phyloP scores from a whole-genome alignment of 768 basidiomycete genomes.

The Amanita rimosa region DNA sequence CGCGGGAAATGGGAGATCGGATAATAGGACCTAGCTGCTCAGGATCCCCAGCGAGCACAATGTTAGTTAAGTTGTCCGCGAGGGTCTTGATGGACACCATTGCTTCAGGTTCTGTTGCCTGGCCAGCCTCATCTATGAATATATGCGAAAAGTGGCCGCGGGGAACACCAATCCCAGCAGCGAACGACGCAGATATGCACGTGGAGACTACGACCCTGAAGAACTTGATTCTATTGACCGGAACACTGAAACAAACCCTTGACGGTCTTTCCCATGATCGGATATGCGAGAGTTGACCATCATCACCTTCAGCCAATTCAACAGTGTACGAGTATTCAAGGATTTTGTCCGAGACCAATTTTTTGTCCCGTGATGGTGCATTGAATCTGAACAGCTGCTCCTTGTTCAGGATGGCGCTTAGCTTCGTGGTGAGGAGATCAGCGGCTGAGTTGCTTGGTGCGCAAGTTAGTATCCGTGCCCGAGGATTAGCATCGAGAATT shows the following conservation, averaged over 20 bases:
- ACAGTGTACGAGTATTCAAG: too few species aligned
- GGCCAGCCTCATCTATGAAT: constrained; percentile 8
- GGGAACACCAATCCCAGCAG: constrained; percentile 7
- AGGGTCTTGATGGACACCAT: constrained; percentile 21
- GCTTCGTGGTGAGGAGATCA: constrained; percentile 27
- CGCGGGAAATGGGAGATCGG: constrained; percentile 24
- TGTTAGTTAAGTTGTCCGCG: constrained; percentile 17
- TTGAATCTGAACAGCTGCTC: constrained; percentile 35
- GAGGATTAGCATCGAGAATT: constrained; percentile 20
- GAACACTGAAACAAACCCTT: background rate
- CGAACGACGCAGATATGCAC: constrained; percentile 9
- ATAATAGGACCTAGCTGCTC: constrained; percentile 37
- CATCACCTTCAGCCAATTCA: too few species aligned
- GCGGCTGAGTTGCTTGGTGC: constrained; percentile 48
- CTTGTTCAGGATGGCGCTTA: constrained; percentile 18
- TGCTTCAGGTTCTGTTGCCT: constrained; percentile 6
- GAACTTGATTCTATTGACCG: background rate
- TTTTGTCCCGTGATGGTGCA: constrained; percentile 21
- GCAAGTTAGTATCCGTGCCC: constrained; percentile 31
- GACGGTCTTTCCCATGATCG: too few species aligned
- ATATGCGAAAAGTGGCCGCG: constrained; percentile 6
- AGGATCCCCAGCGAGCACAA: constrained; percentile 34
- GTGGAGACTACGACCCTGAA: constrained; percentile 7
- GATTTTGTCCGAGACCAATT: too few species aligned
- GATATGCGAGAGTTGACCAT: too few species aligned